Percentiles rank a stretch among this genome's conserved stretches.
phyloP scores from a whole-genome alignment of 2,329 filamentous ascomycete genomes.

The Talaromyces rugulosus region DNA sequence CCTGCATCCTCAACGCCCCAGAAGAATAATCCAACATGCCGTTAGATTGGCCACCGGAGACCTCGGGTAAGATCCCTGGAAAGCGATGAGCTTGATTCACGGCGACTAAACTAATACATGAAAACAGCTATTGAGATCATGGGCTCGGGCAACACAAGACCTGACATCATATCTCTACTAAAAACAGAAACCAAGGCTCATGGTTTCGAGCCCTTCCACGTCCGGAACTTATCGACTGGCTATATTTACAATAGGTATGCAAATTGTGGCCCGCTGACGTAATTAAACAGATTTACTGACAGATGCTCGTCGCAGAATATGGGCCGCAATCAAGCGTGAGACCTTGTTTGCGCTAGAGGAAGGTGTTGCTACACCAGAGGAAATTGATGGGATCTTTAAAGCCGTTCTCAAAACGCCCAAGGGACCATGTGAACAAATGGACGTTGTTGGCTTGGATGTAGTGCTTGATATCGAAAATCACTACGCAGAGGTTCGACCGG shows the following conservation, averaged over 20 bases:
- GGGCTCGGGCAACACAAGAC: not conserved
- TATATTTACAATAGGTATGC: not conserved
- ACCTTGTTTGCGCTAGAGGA: constrained; percentile 30
- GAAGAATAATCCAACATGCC: not conserved
- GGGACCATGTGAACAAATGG: constrained; percentile 38
- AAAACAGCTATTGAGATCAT: not conserved
- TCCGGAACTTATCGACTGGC: not conserved
- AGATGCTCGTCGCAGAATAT: constrained; percentile 23
- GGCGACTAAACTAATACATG: not conserved
- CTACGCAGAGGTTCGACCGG: constrained; percentile 28
- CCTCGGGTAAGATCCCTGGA: constrained; percentile 19
- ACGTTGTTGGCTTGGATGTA: constrained; percentile 38
- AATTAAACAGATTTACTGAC: not conserved
- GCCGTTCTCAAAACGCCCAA: constrained; percentile 30
- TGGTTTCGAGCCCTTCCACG: not conserved
- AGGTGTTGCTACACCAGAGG: constrained; percentile 29
- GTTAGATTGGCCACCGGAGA: constrained; percentile 34
- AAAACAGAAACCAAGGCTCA: not conserved
- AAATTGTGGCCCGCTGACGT: not conserved
- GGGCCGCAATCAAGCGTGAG: constrained; percentile 42
- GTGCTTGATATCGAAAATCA: constrained; percentile 37
- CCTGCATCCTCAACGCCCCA: not conserved
- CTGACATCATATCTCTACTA: not conserved
- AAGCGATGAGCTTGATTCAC: not conserved
- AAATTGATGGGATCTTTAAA: constrained; percentile 35